These are phyloP conservation scores for Nelumbo lutea DNA, from an alignment of 164 flowering plant genomes.

Conservation along the genomic window DNA sequence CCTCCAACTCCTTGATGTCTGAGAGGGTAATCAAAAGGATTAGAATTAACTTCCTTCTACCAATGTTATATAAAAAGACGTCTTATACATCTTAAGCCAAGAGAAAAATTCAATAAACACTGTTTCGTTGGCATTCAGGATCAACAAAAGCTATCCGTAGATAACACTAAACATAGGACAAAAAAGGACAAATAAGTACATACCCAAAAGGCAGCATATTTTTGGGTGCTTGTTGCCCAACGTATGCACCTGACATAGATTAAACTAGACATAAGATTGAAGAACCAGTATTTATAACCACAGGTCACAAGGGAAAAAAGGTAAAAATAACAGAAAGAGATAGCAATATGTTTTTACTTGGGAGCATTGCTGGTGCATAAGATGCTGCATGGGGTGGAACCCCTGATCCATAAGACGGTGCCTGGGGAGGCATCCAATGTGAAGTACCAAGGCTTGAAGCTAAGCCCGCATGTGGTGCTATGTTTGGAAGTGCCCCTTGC, in stretches of 20 bases:
- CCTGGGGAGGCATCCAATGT: conserved; percentile 45
- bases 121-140: neutral
- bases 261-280: neutral
- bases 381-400: too few species aligned
- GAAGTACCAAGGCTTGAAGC: conserved; percentile 35
- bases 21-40: conserved; percentile 1
- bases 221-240: conserved; percentile 22
- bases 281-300: neutral
- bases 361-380: conserved; percentile 24
- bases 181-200: neutral
- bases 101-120: neutral
- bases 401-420: conserved; percentile 14
- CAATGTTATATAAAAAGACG: neutral
- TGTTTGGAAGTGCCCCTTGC: conserved; percentile 52
- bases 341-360: conserved; percentile 24
- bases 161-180: neutral
- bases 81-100: too few species aligned
- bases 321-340: neutral
- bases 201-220: conserved; percentile 23
- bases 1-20: conserved; percentile 24
- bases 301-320: neutral
- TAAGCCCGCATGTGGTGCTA: conserved; percentile 30
- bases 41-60: neutral
- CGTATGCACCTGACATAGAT: conserved; percentile 25
- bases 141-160: neutral